phyloP scores from a whole-genome alignment of 805 yeast species.

The Pichia occidentalis region DNA sequence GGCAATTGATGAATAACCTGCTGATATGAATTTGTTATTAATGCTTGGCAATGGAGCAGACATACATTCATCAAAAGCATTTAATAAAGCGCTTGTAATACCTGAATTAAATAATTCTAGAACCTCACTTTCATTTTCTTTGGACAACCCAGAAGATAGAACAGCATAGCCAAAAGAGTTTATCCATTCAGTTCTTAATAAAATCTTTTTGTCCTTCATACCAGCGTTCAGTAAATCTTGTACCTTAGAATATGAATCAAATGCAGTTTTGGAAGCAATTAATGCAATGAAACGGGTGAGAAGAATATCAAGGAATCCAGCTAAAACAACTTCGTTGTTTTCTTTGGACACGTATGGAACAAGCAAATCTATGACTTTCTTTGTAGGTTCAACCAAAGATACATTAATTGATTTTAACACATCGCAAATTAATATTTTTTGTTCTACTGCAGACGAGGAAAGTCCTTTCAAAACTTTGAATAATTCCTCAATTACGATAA shows the following conservation, averaged over 20 bases:
- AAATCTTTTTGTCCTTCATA: slow-evolving; percentile 54
- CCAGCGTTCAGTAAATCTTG: slow-evolving; percentile 44
- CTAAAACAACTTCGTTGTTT: slow-evolving; percentile 60
- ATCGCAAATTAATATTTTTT: slow-evolving; percentile 47
- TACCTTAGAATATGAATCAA: slow-evolving; percentile 23
- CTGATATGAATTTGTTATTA: slow-evolving; percentile 44
- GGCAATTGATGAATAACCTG: slow-evolving; percentile 44
- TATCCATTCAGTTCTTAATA: slow-evolving; percentile 64
- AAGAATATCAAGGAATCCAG: slow-evolving; percentile 42
- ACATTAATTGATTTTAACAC: slow-evolving; percentile 34
- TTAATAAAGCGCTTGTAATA: slow-evolving; percentile 10
- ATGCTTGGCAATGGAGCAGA: slow-evolving; percentile 49
- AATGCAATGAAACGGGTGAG: slow-evolving; percentile 37
- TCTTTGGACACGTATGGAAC: slow-evolving; percentile 61
- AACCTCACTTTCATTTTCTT: slow-evolving; percentile 2
- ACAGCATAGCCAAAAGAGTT: slow-evolving; percentile 38
- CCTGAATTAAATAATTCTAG: slow-evolving; percentile 11
- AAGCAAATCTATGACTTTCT: slow-evolving; percentile 37
- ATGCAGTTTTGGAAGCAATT: slow-evolving; percentile 18
- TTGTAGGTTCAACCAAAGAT: slow-evolving; percentile 1
- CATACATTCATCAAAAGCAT: slow-evolving; percentile 36
- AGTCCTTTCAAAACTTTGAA: slow-evolving; percentile 50
- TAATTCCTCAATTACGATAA: slow-evolving; percentile 43
- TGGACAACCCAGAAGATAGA: slow-evolving; percentile 3
- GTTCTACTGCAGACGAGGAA: slow-evolving; percentile 56